Base-by-base conservation (phyloP, 2,329 filamentous ascomycete genomes). In the Penicillium occitanis region DNA sequence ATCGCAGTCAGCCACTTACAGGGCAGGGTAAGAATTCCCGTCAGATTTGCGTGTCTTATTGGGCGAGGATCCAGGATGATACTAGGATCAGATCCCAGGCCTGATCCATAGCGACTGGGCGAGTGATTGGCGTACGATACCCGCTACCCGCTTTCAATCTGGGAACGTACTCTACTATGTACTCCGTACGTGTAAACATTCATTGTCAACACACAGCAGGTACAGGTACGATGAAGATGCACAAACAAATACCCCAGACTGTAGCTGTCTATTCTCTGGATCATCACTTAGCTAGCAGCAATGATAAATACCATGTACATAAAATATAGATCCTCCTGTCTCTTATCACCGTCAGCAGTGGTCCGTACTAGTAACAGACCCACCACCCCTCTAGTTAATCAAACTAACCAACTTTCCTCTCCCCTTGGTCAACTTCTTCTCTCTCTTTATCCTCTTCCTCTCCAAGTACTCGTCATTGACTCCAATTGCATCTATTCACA, bases 311-410 rank as follows among this genome's bases (percentile, higher is more conserved):
- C 13, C 4, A 37, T 13, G 35, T 37, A 37, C 35, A 14, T 37
- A 14, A 37, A 37, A 37, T 37, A 35, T 35, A 37, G 35, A 4
- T 13, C 5, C 35, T 14, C 14, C 7, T 37, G 7, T 37, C 10
- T 13, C 35, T n/a, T 42, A 44, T n/a, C 42, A 44, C 25, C 25
- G 42, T n/a, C 35, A 37, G 35, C 35, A 37, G 17, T 44, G 2
- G n/a, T 13, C 25, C 22, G 48, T 51, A 51, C 48, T 50, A 25
- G 11, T 28, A 25, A 17, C 17, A 30, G 58, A 28, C 40, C 58
- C 58, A 61, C 58, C 58, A 13, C 58, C 58, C 58, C 58, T 61
- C 58, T 61, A 61, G 42, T 60, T 14, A 60, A 57, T 57, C 40
- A 60, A 57, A 57, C 53, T 57, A 57, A 57, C 53, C 53, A 57